Conservation (phyloP, 305 asterid genomes). For the Nicotiana rustica region DNA sequence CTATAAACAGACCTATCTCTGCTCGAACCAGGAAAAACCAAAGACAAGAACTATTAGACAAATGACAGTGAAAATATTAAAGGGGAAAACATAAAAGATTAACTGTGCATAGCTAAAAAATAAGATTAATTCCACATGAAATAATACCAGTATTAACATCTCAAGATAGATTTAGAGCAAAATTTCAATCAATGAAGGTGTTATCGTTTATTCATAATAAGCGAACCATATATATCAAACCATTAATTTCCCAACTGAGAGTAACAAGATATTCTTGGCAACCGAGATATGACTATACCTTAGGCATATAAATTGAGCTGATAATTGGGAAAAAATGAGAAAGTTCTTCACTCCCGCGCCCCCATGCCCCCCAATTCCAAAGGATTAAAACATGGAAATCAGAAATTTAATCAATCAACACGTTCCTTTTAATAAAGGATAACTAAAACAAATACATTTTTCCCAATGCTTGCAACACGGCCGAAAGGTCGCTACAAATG, state of each 20-base stretch:
- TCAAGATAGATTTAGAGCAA: background rate
- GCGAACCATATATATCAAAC: background rate
- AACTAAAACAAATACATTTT: background rate
- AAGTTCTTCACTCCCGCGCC: background rate
- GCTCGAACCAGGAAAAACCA: background rate
- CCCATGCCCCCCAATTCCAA: background rate
- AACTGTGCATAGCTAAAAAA: background rate
- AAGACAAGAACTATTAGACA: background rate
- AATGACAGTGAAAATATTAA: background rate
- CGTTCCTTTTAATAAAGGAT: background rate
- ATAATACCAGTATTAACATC: background rate
- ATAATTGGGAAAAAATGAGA: background rate
- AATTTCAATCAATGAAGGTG: background rate
- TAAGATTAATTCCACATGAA: background rate
- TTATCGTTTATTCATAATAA: background rate
- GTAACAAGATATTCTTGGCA: background rate
- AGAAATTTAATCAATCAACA: background rate
- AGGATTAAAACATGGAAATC: constrained; percentile 13
- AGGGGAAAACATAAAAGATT: background rate
- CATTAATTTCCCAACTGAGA: background rate
- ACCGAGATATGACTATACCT: background rate
- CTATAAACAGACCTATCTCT: constrained; percentile 19
- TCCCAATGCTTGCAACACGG: background rate
- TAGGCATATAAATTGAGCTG: constrained; percentile 16
- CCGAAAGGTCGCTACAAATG: background rate